A percentile compares a stretch with the other conserved stretches of the same genome.
Conservation (phyloP, 305 asterid species). For the Solanum hybrid region DNA sequence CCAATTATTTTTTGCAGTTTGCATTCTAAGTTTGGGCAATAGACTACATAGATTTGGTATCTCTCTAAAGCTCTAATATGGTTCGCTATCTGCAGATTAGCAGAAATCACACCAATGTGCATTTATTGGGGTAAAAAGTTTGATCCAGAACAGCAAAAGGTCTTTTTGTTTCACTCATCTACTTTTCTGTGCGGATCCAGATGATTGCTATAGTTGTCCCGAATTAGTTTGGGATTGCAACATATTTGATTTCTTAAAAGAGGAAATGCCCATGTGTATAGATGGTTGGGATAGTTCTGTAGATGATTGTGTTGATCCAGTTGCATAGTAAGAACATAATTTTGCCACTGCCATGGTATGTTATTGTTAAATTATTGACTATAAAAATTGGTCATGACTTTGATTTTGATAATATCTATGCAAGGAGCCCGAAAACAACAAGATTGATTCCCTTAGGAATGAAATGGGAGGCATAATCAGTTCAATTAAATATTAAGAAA, state of each 20-base stretch:
- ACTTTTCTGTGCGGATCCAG: not conserved
- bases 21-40: not conserved
- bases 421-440: not conserved
- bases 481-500: not conserved
- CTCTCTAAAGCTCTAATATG: not conserved
- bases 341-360: not conserved
- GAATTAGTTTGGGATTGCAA: not conserved
- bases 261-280: not conserved
- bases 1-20: not conserved
- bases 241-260: not conserved
- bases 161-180: not conserved
- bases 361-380: not conserved
- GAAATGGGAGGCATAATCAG: not conserved
- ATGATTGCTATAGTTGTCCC: not conserved
- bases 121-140: not conserved
- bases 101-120: not conserved
- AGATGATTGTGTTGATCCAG: conserved; percentile 1
- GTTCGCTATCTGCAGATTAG: not conserved
- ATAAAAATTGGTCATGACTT: not conserved
- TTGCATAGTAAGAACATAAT: not conserved
- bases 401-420: not conserved
- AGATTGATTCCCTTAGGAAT: not conserved
- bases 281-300: not conserved
- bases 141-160: not conserved
- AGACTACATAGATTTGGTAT: not conserved